Conservation (phyloP, 2,329 filamentous ascomycete genomes). For the Colletotrichum cereale region DNA sequence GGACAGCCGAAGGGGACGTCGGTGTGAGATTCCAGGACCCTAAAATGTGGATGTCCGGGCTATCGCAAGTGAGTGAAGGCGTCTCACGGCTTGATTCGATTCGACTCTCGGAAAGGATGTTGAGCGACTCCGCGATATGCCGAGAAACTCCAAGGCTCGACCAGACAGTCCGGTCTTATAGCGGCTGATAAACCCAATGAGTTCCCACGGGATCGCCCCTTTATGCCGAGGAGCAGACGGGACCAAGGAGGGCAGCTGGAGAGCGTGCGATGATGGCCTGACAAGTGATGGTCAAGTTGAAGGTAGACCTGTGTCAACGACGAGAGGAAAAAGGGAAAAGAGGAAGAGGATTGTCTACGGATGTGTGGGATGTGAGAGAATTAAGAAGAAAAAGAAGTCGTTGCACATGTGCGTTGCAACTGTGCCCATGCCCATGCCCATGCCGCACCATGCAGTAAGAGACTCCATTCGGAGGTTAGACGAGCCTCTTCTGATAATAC, state of each 20-base stretch:
- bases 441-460: slow-evolving; percentile 33
- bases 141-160: slow-evolving; percentile 19
- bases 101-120: slow-evolving; percentile 11
- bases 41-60: slow-evolving; percentile 22
- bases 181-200: slow-evolving; percentile 20
- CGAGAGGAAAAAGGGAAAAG: slow-evolving; percentile 19
- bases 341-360: slow-evolving; percentile 1
- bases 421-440: slow-evolving; percentile 28
- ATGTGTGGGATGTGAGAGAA: slow-evolving; percentile 32
- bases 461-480: slow-evolving; percentile 1
- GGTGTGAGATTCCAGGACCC: slow-evolving; percentile 2
- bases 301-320: slow-evolving; percentile 35
- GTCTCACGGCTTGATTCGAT: slow-evolving; percentile 9
- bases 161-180: slow-evolving; percentile 34
- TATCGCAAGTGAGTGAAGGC: slow-evolving; percentile 8
- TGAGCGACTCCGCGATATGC: slow-evolving; percentile 32
- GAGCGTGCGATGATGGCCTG: not conserved
- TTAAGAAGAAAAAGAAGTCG: slow-evolving; percentile 37
- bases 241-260: slow-evolving; percentile 4
- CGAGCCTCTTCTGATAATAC: slow-evolving; percentile 10
- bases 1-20: not conserved
- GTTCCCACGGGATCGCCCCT: slow-evolving; percentile 21
- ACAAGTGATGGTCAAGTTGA: slow-evolving; percentile 12
- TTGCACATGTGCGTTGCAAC: slow-evolving; percentile 39
- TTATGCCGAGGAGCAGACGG: slow-evolving; percentile 8